Conservation (phyloP, 139 green algal species). For the Coccomyxa sp. region DNA sequence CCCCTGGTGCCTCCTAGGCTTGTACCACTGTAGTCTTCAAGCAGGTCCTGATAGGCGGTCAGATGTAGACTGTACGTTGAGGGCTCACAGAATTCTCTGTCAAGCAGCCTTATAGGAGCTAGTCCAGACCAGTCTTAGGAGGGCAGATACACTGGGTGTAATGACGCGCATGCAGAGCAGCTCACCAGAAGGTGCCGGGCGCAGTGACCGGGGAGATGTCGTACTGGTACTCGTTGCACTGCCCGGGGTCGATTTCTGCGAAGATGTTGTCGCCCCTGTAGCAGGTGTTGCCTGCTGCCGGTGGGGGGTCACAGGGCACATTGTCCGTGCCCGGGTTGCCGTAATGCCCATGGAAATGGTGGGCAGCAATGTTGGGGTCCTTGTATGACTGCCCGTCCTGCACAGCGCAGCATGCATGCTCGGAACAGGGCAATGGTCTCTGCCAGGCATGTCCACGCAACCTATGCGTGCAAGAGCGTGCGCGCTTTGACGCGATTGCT, state of each 20-base stretch:
- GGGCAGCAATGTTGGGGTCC: conserved; percentile 14
- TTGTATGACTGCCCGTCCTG: conserved; percentile 7
- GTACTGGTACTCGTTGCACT: conserved; percentile 19
- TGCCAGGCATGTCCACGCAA: too few species aligned
- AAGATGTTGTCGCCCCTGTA: conserved; percentile 25
- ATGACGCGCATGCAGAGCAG: not conserved
- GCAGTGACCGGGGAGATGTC: conserved; percentile 2
- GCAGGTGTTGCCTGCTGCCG: not conserved
- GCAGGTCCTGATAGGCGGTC: too few species aligned
- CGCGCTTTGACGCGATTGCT: too few species aligned
- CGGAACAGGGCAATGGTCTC: too few species aligned
- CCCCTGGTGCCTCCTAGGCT: too few species aligned
- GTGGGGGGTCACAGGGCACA: not conserved
- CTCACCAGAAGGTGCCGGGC: conserved; percentile 15
- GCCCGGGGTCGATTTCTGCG: conserved; percentile 6
- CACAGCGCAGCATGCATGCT: not conserved
- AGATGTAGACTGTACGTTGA: too few species aligned
- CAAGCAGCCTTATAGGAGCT: too few species aligned
- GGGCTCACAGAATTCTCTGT: too few species aligned
- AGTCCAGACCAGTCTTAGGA: too few species aligned
- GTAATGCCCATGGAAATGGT: conserved; percentile 20
- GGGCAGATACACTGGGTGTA: too few species aligned
- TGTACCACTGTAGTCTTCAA: too few species aligned
- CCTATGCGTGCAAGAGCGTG: too few species aligned
- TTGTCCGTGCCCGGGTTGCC: conserved; percentile 15